Evolutionary conservation across 148 eudicot genomes (phyloP), one percentile per base, ranked within the genome.

Genomic region (Amaranthus hypochondriacus): DNA sequence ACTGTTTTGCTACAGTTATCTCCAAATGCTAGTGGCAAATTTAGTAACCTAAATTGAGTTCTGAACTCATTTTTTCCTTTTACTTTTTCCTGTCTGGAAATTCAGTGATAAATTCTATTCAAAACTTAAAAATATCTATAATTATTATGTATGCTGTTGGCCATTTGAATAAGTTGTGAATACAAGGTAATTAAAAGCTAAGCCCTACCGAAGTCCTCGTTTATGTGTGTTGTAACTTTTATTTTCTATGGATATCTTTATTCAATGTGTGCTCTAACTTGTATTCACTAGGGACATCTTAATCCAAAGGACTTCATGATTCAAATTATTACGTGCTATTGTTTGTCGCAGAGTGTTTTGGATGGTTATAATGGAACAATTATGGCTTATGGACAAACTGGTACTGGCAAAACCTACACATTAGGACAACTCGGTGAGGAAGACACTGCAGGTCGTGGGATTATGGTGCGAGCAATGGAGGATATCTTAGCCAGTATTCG

Each of bases 301-400:
- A 13, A 42, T n/a, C 14, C 5, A 43, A 9, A 42, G 6, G 12
- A 64, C 10, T 50, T 15, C 52, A 52, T 47, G 13, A 15, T 15
- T 69, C 5, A 9, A 13, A 56, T 9, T 77, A 28, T 28, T 51
- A 48, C 46, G 5, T 60, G 56, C 44, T 18, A 61, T 77, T 21
- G 53, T 68, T 39, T 78, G 56, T 60, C 76, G 77, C 92, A 92
- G 97, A 90, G 97, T 86, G 93, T 92, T 75, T 78, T 92, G 74
- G 96, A 88, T 63, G 97, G 97, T 73, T 92, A 90, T 82, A 92
- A 92, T 76, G 97, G 97, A 70, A 92, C 97, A 59, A 85, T 92
- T 57, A 92, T 92, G 97, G 96, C 97, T 39, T 90, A 90, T 80
- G 97, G 97, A 62, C 97, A 92, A 84, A 92, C 97, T 74, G 97